Base-by-base conservation (phyloP, 345 rosid genomes). In the Hibiscus mutabilis region DNA sequence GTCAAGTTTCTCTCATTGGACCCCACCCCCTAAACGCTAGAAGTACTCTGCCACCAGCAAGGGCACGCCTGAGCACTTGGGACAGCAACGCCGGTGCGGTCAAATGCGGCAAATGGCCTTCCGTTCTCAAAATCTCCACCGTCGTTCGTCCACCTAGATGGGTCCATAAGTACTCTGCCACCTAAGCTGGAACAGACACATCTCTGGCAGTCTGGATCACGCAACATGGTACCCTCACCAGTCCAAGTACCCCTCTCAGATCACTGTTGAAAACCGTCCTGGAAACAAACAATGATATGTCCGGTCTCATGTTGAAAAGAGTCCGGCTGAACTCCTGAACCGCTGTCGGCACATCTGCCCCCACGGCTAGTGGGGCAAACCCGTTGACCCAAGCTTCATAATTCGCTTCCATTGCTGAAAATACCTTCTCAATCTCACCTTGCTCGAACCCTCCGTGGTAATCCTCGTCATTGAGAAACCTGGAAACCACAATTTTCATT, bases 221-320 rank as follows among this genome's bases (percentile, higher is more conserved):
- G 64, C 92, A 86, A 19, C 88, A 85, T 0, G 96, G 92, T 0
- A 79, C 89, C 69, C 52, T 85, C 0, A 92, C 95, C 0, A 87
- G 65, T 3, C 95, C 96, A 0, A 92, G 82, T 10, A 92, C 80
- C 1, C 88, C 95, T 73, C 96, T 81, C 4, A 87, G 68, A 74
- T 92, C 98, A 37, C 89, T 82, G 29, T 74, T 83, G 53, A 92
- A 89, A 2, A 89, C 93, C n/a, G 89, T 86, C 42, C 84, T 76
- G 0, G 79, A 83, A 0, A 90, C 93, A 61, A 85, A 86, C 4
- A 92, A 70, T 1, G 98, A 74, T 13, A 92, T 92, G 79, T 92
- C 96, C 0, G 96, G 96, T 46, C 98, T 84, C 98, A 92, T 92
- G 57, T 92, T 92, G 80, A 92, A 92, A 40, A 92, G 74, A 19